Percentiles rank a stretch among this genome's conserved stretches.
These are phyloP conservation scores for Boletus speciosus DNA, from an alignment of 768 basidiomycete species.

Conservation along the genomic window DNA sequence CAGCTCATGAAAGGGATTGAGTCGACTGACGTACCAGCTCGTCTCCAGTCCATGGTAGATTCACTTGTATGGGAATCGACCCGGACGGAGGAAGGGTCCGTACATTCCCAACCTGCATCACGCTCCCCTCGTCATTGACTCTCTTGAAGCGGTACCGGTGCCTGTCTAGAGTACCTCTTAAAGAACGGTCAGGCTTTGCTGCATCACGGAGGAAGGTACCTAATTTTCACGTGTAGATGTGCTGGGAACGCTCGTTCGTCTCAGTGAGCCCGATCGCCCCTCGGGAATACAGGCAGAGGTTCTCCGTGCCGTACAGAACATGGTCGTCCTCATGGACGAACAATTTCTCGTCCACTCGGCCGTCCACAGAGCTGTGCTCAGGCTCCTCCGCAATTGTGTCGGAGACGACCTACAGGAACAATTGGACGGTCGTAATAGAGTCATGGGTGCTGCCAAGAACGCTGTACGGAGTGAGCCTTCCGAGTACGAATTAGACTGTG, in stretches of 20 bases:
- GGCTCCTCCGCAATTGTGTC: conserved; percentile 80
- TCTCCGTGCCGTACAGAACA: conserved; percentile 80
- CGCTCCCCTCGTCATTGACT: conserved; percentile 6
- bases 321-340: conserved; percentile 89
- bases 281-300: conserved; percentile 91
- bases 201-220: neutral
- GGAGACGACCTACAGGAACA: conserved; percentile 92
- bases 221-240: conserved; percentile 52
- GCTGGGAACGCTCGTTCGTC: conserved; percentile 75
- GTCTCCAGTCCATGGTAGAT: conserved; percentile 79
- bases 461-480: conserved; percentile 68
- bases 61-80: conserved; percentile 83
- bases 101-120: conserved; percentile 15
- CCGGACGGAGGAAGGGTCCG: conserved; percentile 83
- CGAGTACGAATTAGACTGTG: conserved; percentile 86
- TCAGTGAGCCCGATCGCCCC: conserved; percentile 82
- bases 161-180: conserved; percentile 85
- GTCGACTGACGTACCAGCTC: conserved; percentile 75
- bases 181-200: conserved; percentile 62
- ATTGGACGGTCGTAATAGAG: conserved; percentile 67
- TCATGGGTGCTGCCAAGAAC: conserved; percentile 83
- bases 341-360: conserved; percentile 91
- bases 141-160: conserved; percentile 69
- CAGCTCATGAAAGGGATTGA: conserved; percentile 78
- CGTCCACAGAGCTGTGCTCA: conserved; percentile 82